phyloP scores from a whole-genome alignment of 164 flowering plant genomes.

The Vitis amurensis region DNA sequence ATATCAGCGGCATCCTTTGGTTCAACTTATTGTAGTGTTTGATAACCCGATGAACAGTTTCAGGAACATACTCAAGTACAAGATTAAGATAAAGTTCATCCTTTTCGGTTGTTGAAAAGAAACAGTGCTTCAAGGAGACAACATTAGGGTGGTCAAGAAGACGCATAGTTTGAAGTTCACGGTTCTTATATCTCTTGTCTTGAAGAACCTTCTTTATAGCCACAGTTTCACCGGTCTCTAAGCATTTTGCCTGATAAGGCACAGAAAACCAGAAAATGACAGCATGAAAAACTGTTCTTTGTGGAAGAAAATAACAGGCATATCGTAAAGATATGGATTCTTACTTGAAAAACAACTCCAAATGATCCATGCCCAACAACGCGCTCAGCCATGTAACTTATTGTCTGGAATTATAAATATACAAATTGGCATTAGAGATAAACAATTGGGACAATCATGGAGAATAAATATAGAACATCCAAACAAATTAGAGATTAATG shows the following conservation, averaged over 20 bases:
- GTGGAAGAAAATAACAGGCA: neutral
- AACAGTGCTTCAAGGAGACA: constrained; percentile 65
- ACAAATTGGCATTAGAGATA: neutral
- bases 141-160: constrained; percentile 71
- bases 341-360: constrained; percentile 81
- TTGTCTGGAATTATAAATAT: constrained; percentile 37
- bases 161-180: constrained; percentile 69
- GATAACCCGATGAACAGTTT: constrained; percentile 63
- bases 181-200: constrained; percentile 65
- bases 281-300: neutral
- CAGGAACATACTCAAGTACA: constrained; percentile 72
- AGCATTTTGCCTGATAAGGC: constrained; percentile 65
- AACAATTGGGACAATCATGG: neutral
- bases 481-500: neutral
- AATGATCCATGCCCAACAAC: constrained; percentile 75
- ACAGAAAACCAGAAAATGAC: neutral
- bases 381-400: constrained; percentile 74
- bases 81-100: constrained; percentile 64
- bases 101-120: constrained; percentile 69
- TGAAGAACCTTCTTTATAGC: constrained; percentile 73
- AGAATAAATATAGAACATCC: neutral
- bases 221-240: constrained; percentile 69
- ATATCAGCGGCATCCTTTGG: constrained; percentile 64
- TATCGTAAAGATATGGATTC: neutral
- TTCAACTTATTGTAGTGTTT: constrained; percentile 62